Base-by-base conservation (phyloP, 495 filamentous ascomycete genomes). In the Neurospora sp. region DNA sequence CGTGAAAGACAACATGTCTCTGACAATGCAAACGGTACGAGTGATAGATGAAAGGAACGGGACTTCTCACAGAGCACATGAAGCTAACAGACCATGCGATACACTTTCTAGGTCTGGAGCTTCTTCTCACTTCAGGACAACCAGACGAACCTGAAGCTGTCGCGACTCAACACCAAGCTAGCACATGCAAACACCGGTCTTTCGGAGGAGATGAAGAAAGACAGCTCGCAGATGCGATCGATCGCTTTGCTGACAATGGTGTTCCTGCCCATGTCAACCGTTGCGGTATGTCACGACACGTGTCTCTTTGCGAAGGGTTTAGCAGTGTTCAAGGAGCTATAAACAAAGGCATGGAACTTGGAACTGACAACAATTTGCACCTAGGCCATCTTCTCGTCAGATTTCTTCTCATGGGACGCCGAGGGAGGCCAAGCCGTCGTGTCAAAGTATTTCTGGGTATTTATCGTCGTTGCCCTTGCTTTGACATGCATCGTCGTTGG, bases 241-340 rank as follows among this genome's bases (percentile, higher is more conserved):
- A 79, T 82, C n/a, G 76, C 79, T 10, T 11, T 77, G 38, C 42
- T 81, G 72, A 81, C 80, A 19, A 77, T 79, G 78, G 21, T 79
- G 2, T 80, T 81, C 38, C 59, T 81, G 6, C 71, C 71, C 5
- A 17, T 73, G 34, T 69, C 59, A 3, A 40, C 59, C 0, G 48
- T 69, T 69, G 48, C 59, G 15, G 48, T 42, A 69, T 31, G 28
- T 69, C 19, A 21, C 19, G 2, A n/a, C 3, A 3, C 21, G 24
- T 28, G 43, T 48, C 43, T 48, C n/a, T 2, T n/a, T 48, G 3
- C n/a, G 8, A 48, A 21, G 8, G 43, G 43, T 21, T 21, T 9
- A 28, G 0, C 24, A 28, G 4, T 59, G 21, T 59, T 15, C 48
- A n/a, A 28, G 21, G 48, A 48, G 13, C 5, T 59, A 9, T 59